Conservation (phyloP, 352 stramenopile genomes). For the Phytophthora pistaciae region DNA sequence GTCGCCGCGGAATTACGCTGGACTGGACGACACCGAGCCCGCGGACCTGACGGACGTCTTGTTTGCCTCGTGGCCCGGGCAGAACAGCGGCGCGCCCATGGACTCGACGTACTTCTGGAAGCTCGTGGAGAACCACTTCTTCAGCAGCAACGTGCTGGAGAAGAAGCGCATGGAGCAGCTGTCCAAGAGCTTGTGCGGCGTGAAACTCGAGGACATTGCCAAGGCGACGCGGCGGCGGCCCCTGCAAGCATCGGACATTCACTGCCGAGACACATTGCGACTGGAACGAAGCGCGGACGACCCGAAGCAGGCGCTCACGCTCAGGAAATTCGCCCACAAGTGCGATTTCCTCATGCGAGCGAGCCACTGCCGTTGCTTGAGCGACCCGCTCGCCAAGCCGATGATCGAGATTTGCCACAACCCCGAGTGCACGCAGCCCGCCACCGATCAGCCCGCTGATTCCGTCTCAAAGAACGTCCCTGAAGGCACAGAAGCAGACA, state of each 20-base stretch:
- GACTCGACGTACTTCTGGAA: conserved; percentile 86
- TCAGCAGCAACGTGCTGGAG: conserved; percentile 60
- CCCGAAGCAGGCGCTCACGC: conserved; percentile 35
- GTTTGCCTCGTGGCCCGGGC: conserved; percentile 84
- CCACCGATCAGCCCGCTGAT: not conserved
- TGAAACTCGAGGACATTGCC: conserved; percentile 71
- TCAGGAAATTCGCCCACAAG: conserved; percentile 70
- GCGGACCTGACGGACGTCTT: conserved; percentile 75
- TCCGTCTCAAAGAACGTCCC: not conserved
- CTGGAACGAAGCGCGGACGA: conserved; percentile 57
- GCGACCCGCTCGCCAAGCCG: conserved; percentile 57
- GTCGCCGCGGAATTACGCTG: conserved; percentile 25
- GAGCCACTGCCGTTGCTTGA: conserved; percentile 69
- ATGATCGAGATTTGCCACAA: conserved; percentile 56
- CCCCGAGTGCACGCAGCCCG: conserved; percentile 6
- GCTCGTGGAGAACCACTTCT: conserved; percentile 76
- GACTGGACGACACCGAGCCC: conserved; percentile 38
- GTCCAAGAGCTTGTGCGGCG: conserved; percentile 70
- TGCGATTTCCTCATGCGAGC: conserved; percentile 86
- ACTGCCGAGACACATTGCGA: conserved; percentile 72
- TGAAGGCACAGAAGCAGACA: conserved; percentile 30
- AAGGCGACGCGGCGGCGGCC: conserved; percentile 42
- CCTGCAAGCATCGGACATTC: conserved; percentile 50
- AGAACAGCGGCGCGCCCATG: conserved; percentile 73
- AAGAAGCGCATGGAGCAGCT: conserved; percentile 83